Conservation (phyloP, 2,329 filamentous ascomycete species). For the Calonectria crousiana region DNA sequence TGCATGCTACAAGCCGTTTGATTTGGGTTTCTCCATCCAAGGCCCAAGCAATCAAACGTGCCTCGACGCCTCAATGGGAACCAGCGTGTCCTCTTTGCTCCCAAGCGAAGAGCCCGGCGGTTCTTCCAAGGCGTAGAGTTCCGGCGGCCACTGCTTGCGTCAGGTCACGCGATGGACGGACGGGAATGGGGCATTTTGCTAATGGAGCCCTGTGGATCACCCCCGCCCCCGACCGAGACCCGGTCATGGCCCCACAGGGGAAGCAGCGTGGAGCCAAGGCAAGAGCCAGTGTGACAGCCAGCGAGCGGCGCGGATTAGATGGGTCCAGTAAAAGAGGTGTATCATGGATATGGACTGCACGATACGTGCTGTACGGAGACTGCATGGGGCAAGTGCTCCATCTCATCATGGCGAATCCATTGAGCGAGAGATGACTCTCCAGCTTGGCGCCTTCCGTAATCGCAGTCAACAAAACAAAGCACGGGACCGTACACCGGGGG, state of each 20-base stretch:
- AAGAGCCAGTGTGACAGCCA: conserved; percentile 9
- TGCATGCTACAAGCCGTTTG: background rate
- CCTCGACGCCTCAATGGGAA: background rate
- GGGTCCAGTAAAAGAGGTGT: background rate
- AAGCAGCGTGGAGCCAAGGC: conserved; percentile 18
- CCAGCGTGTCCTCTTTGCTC: background rate
- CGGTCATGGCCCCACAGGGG: conserved; percentile 21
- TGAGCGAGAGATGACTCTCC: conserved; percentile 2
- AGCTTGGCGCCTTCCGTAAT: conserved; percentile 1
- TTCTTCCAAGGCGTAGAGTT: conserved; percentile 35
- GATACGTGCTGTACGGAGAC: conserved; percentile 3
- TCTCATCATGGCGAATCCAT: background rate
- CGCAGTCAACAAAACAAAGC: background rate
- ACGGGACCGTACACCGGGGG: background rate
- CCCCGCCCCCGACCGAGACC: conserved; percentile 29
- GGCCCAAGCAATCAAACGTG: conserved; percentile 7
- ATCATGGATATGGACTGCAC: background rate
- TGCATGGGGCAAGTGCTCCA: conserved; percentile 2
- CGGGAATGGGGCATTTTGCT: conserved; percentile 38
- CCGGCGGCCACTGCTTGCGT: conserved; percentile 44
- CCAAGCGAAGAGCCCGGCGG: background rate
- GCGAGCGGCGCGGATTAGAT: conserved; percentile 3
- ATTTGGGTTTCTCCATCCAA: background rate
- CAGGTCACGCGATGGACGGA: conserved; percentile 49
- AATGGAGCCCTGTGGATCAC: conserved; percentile 22